Conservation (phyloP, 2,329 filamentous ascomycete species). For the Botryotinia calthae region DNA sequence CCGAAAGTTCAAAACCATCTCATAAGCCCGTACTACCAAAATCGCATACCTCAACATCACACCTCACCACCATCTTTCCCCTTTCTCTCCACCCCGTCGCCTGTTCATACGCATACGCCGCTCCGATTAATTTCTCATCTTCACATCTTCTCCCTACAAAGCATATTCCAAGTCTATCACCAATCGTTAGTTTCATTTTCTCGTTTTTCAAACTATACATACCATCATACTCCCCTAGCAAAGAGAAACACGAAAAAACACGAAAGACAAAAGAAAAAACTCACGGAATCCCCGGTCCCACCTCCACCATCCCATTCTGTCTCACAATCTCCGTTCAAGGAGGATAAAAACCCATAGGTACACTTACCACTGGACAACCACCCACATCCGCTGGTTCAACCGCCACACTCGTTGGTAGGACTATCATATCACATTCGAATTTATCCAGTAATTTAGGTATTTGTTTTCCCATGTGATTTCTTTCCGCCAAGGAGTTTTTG, state of each 20-base stretch:
- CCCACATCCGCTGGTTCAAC: neutral
- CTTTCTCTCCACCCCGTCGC: constrained; percentile 27
- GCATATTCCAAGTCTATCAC: constrained; percentile 41
- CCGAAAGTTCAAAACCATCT: neutral
- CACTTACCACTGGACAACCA: constrained; percentile 2
- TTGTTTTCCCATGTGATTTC: constrained; percentile 4
- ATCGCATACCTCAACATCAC: neutral
- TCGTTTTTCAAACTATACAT: neutral
- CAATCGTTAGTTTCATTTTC: neutral
- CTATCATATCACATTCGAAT: constrained; percentile 11
- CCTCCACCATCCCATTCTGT: constrained; percentile 2
- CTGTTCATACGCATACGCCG: constrained; percentile 64
- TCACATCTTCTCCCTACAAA: constrained; percentile 60
- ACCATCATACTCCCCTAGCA: neutral
- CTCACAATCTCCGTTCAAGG: neutral
- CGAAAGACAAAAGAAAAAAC: neutral
- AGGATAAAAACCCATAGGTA: constrained; percentile 11
- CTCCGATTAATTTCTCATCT: constrained; percentile 58
- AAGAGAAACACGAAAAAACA: neutral
- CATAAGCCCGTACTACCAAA: accelerated
- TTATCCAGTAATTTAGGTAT: constrained; percentile 12
- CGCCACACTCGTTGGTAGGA: neutral
- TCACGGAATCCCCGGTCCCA: constrained; percentile 15
- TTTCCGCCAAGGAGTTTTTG: neutral
- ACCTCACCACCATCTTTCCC: neutral